A percentile compares a stretch with the other conserved stretches of the same genome.
Conservation (phyloP, 192 early-diverging fungal genomes). For the Mortierella hygrophila region DNA sequence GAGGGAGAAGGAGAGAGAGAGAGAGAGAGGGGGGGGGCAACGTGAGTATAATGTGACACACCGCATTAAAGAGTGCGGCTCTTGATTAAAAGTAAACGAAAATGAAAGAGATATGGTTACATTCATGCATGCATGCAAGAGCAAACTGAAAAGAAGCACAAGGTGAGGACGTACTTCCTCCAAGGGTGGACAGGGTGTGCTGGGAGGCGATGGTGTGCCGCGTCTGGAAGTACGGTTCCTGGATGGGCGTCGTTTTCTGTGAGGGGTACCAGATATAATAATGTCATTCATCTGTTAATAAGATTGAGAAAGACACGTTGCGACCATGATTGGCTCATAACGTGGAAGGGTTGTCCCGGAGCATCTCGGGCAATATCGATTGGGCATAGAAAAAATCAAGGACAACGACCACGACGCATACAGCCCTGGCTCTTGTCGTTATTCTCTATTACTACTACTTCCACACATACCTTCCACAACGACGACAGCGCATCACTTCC, state of each 20-base stretch:
- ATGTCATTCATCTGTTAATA: neutral
- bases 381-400: no score
- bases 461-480: constrained; percentile 48
- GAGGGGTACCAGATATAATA: neutral
- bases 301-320: neutral
- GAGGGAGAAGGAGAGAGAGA: neutral
- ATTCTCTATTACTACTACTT: no score
- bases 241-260: constrained; percentile 46
- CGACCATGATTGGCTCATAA: neutral
- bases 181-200: constrained; percentile 54
- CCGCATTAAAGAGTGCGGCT: neutral
- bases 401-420: no score
- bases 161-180: constrained; percentile 25
- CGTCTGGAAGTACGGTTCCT: constrained; percentile 53
- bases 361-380: neutral
- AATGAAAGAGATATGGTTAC: neutral
- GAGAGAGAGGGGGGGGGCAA: neutral
- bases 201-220: constrained; percentile 50
- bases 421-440: no score
- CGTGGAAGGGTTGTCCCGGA: neutral
- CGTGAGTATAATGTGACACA: neutral
- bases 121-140: neutral
- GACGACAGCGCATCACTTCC: constrained; percentile 44
- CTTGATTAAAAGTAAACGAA: neutral
- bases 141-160: neutral